phyloP scores from a whole-genome alignment of 2,329 filamentous ascomycete species.

The Pseudogymnoascus sp. region DNA sequence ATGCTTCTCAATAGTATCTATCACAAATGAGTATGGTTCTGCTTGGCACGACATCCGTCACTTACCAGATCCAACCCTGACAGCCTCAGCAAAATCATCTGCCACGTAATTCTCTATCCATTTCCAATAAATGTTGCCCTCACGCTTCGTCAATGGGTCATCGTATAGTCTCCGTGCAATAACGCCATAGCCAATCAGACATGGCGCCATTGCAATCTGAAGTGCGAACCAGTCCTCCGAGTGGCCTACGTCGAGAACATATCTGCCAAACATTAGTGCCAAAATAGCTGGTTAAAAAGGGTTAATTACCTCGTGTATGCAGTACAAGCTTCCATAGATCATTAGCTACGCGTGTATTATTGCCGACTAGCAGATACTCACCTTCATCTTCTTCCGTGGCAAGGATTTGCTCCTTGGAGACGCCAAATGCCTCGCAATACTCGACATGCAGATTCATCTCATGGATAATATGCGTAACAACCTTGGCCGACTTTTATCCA shows the following conservation, averaged over 20 bases:
- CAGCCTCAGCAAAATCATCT: constrained; percentile 68
- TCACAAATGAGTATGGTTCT: constrained; percentile 6
- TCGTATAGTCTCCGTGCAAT: constrained; percentile 65
- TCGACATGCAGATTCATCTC: constrained; percentile 76
- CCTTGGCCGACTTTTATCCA: constrained; percentile 48
- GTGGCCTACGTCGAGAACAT: constrained; percentile 80
- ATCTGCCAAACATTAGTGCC: constrained; percentile 37
- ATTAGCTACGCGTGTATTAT: constrained; percentile 13
- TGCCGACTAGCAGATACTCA: constrained; percentile 27
- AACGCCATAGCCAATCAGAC: constrained; percentile 78
- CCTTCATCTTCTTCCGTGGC: constrained; percentile 66
- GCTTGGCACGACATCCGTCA: constrained; percentile 7
- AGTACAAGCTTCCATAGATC: constrained; percentile 49
- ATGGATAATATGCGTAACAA: constrained; percentile 67
- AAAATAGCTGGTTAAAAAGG: not conserved
- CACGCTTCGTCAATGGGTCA: constrained; percentile 51
- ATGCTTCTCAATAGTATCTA: constrained; percentile 68
- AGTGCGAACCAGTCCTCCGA: constrained; percentile 83
- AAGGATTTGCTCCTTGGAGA: constrained; percentile 66
- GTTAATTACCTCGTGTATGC: constrained; percentile 55
- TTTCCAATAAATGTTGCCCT: constrained; percentile 71
- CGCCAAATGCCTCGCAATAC: constrained; percentile 75
- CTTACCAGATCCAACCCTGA: constrained; percentile 62
- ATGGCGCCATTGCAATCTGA: constrained; percentile 77
- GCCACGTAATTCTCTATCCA: constrained; percentile 89